These are phyloP conservation scores for Irpex lacteus DNA, from an alignment of 1,284 basidiomycete species.

Conservation along the genomic window DNA sequence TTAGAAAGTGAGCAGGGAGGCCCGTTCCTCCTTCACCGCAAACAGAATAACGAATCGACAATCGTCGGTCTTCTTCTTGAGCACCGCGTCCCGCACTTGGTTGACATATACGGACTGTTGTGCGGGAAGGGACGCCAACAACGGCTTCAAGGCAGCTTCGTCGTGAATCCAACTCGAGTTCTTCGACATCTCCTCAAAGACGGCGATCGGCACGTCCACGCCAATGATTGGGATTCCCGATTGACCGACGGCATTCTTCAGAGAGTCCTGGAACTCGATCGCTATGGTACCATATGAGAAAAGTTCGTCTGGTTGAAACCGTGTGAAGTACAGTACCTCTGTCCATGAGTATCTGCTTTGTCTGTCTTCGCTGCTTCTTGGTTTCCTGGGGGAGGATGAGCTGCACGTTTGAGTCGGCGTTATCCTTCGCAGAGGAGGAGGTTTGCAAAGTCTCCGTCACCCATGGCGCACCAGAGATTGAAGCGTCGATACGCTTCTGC, in stretches of 20 bases:
- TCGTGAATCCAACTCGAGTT: conserved; percentile 64
- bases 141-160: conserved; percentile 68
- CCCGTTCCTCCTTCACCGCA: conserved; percentile 67
- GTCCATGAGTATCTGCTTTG: conserved; percentile 67
- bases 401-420: conserved; percentile 47
- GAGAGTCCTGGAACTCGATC: conserved; percentile 53
- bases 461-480: conserved; percentile 52
- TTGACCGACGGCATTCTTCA: conserved; percentile 52
- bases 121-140: conserved; percentile 52
- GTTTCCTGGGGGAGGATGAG: conserved; percentile 62
- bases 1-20: conserved; percentile 54
- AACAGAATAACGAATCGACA: conserved; percentile 63
- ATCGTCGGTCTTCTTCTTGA: conserved; percentile 60
- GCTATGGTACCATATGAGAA: conserved; percentile 36
- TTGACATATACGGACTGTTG: conserved; percentile 57
- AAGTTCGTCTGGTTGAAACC: neutral
- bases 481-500: conserved; percentile 68
- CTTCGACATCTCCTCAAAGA: conserved; percentile 62
- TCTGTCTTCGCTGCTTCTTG: conserved; percentile 72
- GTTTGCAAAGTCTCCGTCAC: conserved; percentile 35
- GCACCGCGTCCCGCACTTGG: conserved; percentile 63
- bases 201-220: conserved; percentile 57
- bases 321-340: conserved; percentile 44
- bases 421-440: conserved; percentile 41
- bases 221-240: conserved; percentile 65